Evolutionary conservation across 169 alveolate genomes (phyloP).

Genomic region (Plasmodium billcollinsi): DNA sequence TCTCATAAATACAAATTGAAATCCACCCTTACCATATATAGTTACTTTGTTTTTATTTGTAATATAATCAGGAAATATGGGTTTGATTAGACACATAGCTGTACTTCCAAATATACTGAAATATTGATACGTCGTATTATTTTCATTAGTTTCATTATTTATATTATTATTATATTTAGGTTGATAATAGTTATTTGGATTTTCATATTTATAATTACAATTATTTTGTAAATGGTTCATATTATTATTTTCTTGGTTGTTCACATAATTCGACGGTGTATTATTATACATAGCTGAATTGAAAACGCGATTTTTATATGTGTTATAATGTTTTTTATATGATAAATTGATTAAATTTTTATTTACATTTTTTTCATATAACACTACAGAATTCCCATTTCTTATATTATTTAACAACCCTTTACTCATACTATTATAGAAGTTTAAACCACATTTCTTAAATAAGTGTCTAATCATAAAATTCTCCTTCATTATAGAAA

Average conservation of each 20-base stretch:
- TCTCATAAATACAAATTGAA: constrained; percentile 76
- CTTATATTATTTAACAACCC: background rate
- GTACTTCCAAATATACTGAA: constrained; percentile 72
- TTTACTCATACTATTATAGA: constrained; percentile 9
- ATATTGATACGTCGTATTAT: constrained; percentile 70
- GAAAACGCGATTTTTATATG: constrained; percentile 50
- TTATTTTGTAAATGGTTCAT: constrained; percentile 14
- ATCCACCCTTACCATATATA: constrained; percentile 70
- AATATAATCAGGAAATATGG: constrained; percentile 61
- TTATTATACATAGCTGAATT: constrained; percentile 33
- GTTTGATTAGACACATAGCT: constrained; percentile 75
- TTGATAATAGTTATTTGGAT: constrained; percentile 30
- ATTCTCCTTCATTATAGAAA: constrained; percentile 11
- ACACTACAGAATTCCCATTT: background rate
- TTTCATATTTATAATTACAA: constrained; percentile 18
- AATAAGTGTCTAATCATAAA: constrained; percentile 1
- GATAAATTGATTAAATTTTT: constrained; percentile 12
- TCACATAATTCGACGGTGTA: constrained; percentile 26
- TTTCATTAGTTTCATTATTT: constrained; percentile 7
- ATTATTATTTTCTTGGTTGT: constrained; percentile 14
- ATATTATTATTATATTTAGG: constrained; percentile 24
- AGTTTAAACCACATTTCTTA: background rate
- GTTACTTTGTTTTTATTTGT: constrained; percentile 67
- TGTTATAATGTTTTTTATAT: constrained; percentile 25
- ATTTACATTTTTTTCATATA: constrained; percentile 1